These are phyloP conservation scores for Mycena haematopus DNA, from an alignment of 768 basidiomycete species.

Conservation along the genomic window DNA sequence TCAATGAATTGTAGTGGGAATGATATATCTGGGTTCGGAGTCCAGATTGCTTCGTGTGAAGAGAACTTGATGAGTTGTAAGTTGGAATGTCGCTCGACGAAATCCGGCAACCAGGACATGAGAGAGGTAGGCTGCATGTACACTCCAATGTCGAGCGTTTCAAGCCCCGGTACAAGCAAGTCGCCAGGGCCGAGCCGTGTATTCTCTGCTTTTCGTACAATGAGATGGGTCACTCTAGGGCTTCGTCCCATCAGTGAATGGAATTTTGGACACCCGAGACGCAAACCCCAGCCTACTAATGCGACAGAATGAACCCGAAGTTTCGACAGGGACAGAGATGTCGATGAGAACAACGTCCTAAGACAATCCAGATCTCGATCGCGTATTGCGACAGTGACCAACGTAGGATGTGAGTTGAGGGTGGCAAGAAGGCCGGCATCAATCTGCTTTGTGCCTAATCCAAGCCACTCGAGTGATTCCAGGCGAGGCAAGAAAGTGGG, in stretches of 20 bases:
- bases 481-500: conserved; percentile 1
- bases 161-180: conserved; percentile 9
- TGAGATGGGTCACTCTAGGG: conserved; percentile 7
- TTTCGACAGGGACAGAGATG: conserved; percentile 8
- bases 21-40: conserved; percentile 1
- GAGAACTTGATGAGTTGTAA: conserved; percentile 8
- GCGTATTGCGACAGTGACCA: conserved; percentile 4
- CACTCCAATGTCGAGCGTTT: not conserved
- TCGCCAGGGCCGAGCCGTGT: not conserved
- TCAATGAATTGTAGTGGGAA: conserved; percentile 11
- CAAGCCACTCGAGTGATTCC: conserved; percentile 15
- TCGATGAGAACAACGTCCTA: not conserved
- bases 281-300: not conserved
- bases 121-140: not conserved
- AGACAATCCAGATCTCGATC: not conserved
- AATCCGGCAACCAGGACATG: conserved; percentile 10
- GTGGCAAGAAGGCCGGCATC: not conserved
- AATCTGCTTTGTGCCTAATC: not conserved
- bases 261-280: not conserved
- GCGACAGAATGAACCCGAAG: not conserved
- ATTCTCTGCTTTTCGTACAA: not conserved
- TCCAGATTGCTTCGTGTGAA: not conserved
- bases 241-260: conserved; percentile 4
- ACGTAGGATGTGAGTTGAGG: conserved; percentile 1
- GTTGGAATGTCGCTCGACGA: conserved; percentile 3